Conservation (phyloP, 495 filamentous ascomycete species). For the Staphylotrichum longicolle region DNA sequence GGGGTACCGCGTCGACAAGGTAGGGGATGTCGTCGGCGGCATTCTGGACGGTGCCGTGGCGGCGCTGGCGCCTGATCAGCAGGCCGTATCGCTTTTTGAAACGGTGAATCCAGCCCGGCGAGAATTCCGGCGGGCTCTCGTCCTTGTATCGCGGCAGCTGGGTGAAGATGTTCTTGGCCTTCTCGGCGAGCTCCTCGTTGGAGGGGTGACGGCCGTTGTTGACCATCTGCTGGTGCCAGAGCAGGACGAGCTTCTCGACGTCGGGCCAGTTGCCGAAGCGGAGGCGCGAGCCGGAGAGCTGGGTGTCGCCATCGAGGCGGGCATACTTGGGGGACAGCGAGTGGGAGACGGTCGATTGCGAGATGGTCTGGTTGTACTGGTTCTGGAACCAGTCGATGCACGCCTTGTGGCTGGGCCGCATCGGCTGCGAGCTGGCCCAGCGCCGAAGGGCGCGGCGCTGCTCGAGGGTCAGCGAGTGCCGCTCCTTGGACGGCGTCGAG, state of each 20-base stretch:
- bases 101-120: conserved; percentile 54
- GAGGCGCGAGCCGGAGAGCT: conserved; percentile 51
- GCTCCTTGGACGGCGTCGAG: conserved; percentile 40
- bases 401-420: conserved; percentile 50
- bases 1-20: conserved; percentile 48
- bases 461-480: conserved; percentile 52
- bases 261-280: conserved; percentile 56
- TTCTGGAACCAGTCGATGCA: conserved; percentile 54
- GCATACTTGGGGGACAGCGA: conserved; percentile 53
- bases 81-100: conserved; percentile 55
- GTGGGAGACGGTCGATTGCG: conserved; percentile 53
- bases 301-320: conserved; percentile 51
- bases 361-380: conserved; percentile 52
- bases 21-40: conserved; percentile 49
- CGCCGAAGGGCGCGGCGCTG: conserved; percentile 52
- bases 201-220: conserved; percentile 46
- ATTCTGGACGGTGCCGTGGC: conserved; percentile 42
- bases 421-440: conserved; percentile 50
- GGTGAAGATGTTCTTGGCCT: conserved; percentile 50
- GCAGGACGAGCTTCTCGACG: conserved; percentile 53
- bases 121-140: conserved; percentile 50
- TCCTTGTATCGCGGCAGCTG: conserved; percentile 52
- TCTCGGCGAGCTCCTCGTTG: conserved; percentile 53
- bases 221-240: conserved; percentile 50
- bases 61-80: conserved; percentile 48